Evolutionary conservation across 441 rosid genomes (phyloP).

Genomic region (Pelargonium fulgidum): DNA sequence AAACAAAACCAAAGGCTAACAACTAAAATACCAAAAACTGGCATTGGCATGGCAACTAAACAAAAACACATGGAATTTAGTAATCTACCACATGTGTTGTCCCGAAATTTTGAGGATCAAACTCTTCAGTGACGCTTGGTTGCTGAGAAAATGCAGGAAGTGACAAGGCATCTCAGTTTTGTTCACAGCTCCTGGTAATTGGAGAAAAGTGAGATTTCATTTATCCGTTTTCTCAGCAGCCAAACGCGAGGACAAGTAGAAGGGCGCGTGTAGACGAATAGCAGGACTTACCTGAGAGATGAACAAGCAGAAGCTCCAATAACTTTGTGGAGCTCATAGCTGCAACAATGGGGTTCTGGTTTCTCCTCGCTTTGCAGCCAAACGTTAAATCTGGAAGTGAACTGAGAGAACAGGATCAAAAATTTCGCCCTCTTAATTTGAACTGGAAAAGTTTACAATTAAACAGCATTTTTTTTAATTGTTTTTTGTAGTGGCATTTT

Average conservation of each 20-base stretch:
- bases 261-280: not conserved
- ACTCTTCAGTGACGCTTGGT: not conserved
- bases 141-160: not conserved
- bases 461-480: too few relatives aligned
- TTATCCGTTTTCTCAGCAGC: not conserved
- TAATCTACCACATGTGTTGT: too few relatives aligned
- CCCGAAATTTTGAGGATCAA: not conserved
- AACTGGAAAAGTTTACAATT: too few relatives aligned
- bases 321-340: not conserved
- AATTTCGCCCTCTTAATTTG: too few relatives aligned
- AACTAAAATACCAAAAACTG: not conserved
- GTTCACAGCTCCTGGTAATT: not conserved
- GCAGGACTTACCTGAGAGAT: constrained; percentile 4
- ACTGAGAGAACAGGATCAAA: too few relatives aligned
- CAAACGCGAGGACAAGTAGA: constrained; percentile 6
- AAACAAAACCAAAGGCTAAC: not conserved
- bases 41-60: not conserved
- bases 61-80: too few relatives aligned
- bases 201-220: not conserved
- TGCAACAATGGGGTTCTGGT: not conserved
- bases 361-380: not conserved
- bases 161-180: not conserved
- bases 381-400: not conserved
- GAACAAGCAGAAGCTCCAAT: not conserved
- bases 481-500: too few relatives aligned